These are phyloP conservation scores for Incumbomyces lentus DNA, from an alignment of 2,329 filamentous ascomycete species.

Conservation along the genomic window DNA sequence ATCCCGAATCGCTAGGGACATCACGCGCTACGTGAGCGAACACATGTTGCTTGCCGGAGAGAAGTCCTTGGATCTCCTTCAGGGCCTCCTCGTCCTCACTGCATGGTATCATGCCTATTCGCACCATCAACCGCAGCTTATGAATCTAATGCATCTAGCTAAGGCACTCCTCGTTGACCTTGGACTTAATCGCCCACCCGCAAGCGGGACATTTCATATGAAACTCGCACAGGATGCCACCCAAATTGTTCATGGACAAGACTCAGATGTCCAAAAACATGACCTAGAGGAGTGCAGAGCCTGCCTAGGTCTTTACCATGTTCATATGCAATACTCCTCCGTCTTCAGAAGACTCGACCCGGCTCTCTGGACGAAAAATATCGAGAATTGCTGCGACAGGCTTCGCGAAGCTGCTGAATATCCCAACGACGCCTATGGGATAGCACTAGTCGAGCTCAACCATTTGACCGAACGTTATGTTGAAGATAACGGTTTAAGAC, in stretches of 20 bases:
- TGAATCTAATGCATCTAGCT: slow-evolving; percentile 28
- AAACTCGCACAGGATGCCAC: background rate
- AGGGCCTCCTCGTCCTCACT: background rate
- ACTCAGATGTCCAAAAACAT: background rate
- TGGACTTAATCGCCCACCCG: slow-evolving; percentile 19
- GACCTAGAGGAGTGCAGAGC: slow-evolving; percentile 43
- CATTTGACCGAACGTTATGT: slow-evolving; percentile 35
- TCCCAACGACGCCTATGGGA: slow-evolving; percentile 38
- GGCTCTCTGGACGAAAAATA: slow-evolving; percentile 42
- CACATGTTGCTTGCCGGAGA: slow-evolving; percentile 26
- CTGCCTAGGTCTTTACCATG: slow-evolving; percentile 28
- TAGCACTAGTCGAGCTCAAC: slow-evolving; percentile 42
- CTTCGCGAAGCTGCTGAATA: slow-evolving; percentile 37
- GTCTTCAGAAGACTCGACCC: slow-evolving; percentile 36
- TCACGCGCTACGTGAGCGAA: slow-evolving; percentile 24
- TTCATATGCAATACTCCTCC: background rate
- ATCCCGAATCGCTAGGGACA: slow-evolving; percentile 21
- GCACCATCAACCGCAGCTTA: slow-evolving; percentile 24
- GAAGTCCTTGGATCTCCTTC: slow-evolving; percentile 28
- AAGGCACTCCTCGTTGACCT: slow-evolving; percentile 28
- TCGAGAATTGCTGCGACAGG: slow-evolving; percentile 41
- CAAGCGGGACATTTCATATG: slow-evolving; percentile 1
- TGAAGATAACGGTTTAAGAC: slow-evolving; percentile 12
- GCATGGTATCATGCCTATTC: slow-evolving; percentile 27
- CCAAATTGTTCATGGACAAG: background rate